Evolutionary conservation across 202 grass and related monocot genomes (phyloP), one percentile per base, ranked within the genome.

Genomic region (Musa balbisiana): DNA sequence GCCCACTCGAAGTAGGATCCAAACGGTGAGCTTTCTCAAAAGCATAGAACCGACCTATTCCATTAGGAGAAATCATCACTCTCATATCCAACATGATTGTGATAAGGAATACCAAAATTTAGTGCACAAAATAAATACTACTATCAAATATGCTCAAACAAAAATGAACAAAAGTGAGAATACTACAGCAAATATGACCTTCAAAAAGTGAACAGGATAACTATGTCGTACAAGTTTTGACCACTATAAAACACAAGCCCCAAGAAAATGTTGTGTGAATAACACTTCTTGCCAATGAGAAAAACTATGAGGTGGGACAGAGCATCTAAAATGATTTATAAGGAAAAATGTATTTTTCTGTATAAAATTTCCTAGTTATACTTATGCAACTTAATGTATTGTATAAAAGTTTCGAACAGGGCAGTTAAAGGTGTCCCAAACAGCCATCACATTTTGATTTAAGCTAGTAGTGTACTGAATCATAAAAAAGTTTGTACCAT

Each of bases 21-120:
- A 98, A 87, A 22, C 88, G 78, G 49, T 98, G 94, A 68, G 94
- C 94, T 83, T 98, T 98, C 81, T 98, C 94, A 85, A 90, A 98
- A 4, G 94, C 94, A 63, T 94, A 98, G 85, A 98, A 98, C 58
- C 94, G 94, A 8, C 94, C 94, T 93, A 50, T 25, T 52, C 24
- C 73, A 82, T 22, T 50, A 52, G 62, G 52, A 80, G 52, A 51
- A 23, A 73, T 20, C 14, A 23, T 50, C n/a, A 26, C 66, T 12
- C 62, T 52, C 22, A 59, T 62, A 19, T 2, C 2, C 67, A 50
- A 19, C 26, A 70, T 33, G 8, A 67, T 55, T 23, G 55, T 9
- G 26, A 73, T 9, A 25, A 15, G 21, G 55, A 55, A 0, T 27
- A 55, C 8, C 8, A 27, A 12, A 65, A 14, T 25, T 65, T 10